These are phyloP conservation scores for Aurantiochytrium sp. DNA, from an alignment of 108 stramenopile species.

Conservation along the genomic window DNA sequence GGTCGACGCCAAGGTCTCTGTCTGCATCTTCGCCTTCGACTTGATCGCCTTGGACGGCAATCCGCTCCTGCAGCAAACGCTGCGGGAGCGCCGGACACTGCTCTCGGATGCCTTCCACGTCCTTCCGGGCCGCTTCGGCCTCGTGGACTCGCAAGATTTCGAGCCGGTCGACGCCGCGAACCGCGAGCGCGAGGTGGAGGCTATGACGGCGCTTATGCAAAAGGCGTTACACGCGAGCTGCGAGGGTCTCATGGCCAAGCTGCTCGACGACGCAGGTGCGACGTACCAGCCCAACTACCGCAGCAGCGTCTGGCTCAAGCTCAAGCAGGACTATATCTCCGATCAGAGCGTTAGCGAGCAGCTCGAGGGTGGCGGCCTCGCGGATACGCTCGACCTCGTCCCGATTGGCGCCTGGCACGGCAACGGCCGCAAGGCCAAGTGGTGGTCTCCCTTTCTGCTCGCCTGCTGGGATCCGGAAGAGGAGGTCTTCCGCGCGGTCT, in stretches of 20 bases:
- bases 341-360: background rate
- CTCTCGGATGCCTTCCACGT: slow-evolving; percentile 73
- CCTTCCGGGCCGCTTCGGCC: slow-evolving; percentile 76
- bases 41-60: slow-evolving; percentile 84
- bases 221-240: slow-evolving; percentile 89
- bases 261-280: slow-evolving; percentile 72
- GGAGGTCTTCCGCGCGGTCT: slow-evolving; percentile 92
- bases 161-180: slow-evolving; percentile 55
- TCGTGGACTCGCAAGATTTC: slow-evolving; percentile 44
- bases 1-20: background rate
- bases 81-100: slow-evolving; percentile 74
- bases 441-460: slow-evolving; percentile 93
- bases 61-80: slow-evolving; percentile 69
- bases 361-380: slow-evolving; percentile 63
- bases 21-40: slow-evolving; percentile 31
- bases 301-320: slow-evolving; percentile 98
- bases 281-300: slow-evolving; percentile 90
- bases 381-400: slow-evolving; percentile 96
- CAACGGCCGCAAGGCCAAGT: slow-evolving; percentile 83
- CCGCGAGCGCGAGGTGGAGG: slow-evolving; percentile 72
- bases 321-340: slow-evolving; percentile 98
- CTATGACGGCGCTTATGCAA: slow-evolving; percentile 69
- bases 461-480: slow-evolving; percentile 94
- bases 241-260: slow-evolving; percentile 99
- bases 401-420: slow-evolving; percentile 92